These are phyloP conservation scores for Diutina sp. DNA, from an alignment of 1,139 yeast genomes.

Conservation along the genomic window DNA sequence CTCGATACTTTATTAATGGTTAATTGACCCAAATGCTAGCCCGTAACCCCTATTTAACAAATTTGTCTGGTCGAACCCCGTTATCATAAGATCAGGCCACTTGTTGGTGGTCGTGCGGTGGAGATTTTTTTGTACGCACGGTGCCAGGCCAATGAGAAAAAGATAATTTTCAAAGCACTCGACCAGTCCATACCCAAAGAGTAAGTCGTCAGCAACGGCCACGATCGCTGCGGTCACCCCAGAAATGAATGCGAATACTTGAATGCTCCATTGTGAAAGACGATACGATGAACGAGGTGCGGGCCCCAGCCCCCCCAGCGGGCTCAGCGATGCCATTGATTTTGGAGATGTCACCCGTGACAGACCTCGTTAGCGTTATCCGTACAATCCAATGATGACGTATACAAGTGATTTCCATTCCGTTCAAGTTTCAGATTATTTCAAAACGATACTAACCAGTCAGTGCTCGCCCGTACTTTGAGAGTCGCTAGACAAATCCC, in stretches of 20 bases:
- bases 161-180: not conserved
- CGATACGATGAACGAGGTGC: not conserved
- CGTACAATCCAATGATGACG: not conserved
- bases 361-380: not conserved
- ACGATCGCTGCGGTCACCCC: not conserved
- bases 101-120: not conserved
- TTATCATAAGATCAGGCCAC: not conserved
- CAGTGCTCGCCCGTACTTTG: slow-evolving; percentile 2
- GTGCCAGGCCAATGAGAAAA: slow-evolving; percentile 1
- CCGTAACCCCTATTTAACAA: not conserved
- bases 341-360: not conserved
- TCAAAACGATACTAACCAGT: not conserved
- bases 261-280: not conserved
- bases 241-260: not conserved
- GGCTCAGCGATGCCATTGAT: not conserved
- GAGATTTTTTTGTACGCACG: not conserved
- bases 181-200: not conserved
- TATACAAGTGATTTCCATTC: not conserved
- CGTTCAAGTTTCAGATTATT: not conserved
- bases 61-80: not conserved
- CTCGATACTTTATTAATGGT: not conserved
- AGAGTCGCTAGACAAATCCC: slow-evolving; percentile 2
- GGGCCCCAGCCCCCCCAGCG: not conserved
- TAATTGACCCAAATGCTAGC: not conserved
- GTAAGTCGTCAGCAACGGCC: not conserved